Conservation (phyloP, 2,329 filamentous ascomycete species). For the Cryphonectria carpinicola region DNA sequence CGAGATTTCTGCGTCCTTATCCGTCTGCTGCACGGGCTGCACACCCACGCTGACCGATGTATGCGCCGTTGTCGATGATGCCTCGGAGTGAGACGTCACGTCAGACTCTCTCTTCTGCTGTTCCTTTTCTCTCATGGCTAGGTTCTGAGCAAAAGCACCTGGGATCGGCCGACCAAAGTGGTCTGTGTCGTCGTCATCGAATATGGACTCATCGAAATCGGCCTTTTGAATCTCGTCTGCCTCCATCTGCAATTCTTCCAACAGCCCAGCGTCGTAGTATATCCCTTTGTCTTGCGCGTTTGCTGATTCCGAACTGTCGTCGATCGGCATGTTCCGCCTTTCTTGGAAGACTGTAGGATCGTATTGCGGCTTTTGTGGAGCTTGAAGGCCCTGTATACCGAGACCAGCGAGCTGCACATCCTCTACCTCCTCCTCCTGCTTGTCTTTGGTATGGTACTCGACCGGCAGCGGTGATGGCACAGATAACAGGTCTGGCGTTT, state of each 20-base stretch:
- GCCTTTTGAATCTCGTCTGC: conserved; percentile 56
- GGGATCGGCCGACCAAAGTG: conserved; percentile 63
- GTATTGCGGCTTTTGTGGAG: conserved; percentile 30
- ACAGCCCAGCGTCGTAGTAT: conserved; percentile 69
- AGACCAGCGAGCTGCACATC: conserved; percentile 41
- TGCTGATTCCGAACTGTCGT: conserved; percentile 10
- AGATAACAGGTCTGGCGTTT: conserved; percentile 37
- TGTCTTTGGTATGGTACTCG: conserved; percentile 8
- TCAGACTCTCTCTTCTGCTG: conserved; percentile 52
- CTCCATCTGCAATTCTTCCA: conserved; percentile 49
- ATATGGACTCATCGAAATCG: conserved; percentile 73
- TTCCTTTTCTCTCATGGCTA: conserved; percentile 48
- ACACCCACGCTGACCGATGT: conserved; percentile 51
- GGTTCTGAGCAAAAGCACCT: conserved; percentile 59
- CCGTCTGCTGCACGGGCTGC: conserved; percentile 32
- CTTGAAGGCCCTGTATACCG: conserved; percentile 46
- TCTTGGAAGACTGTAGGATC: conserved; percentile 29
- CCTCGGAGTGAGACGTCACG: conserved; percentile 49
- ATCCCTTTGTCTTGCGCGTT: conserved; percentile 59
- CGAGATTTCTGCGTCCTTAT: conserved; percentile 23
- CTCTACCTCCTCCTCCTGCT: conserved; percentile 28
- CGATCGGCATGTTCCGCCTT: conserved; percentile 22
- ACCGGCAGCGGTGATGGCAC: conserved; percentile 28
- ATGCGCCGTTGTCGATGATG: conserved; percentile 56
- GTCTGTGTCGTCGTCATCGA: conserved; percentile 70